Evolutionary conservation across 768 basidiomycete species (phyloP).

Genomic region (Suillus fuscotomentosus): DNA sequence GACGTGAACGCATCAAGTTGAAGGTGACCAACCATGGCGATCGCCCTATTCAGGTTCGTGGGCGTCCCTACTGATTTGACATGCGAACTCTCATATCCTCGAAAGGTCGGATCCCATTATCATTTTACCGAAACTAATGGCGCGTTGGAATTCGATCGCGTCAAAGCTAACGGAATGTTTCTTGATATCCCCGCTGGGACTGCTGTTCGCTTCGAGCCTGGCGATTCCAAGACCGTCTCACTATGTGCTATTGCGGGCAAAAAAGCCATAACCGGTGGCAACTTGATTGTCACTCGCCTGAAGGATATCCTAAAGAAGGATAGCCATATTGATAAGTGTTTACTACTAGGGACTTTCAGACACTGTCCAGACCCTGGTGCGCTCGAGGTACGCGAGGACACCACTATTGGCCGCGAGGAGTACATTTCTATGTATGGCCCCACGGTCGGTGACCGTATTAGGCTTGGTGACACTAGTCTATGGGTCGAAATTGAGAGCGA

Average conservation of each 20-base stretch:
- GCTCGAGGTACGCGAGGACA: conserved; percentile 47
- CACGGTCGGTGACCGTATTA: conserved; percentile 84
- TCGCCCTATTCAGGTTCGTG: conserved; percentile 80
- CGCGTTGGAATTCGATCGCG: conserved; percentile 78
- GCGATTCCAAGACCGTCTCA: conserved; percentile 80
- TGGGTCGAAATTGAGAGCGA: conserved; percentile 95
- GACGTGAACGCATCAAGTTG: conserved; percentile 64
- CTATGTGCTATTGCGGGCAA: conserved; percentile 78
- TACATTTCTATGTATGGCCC: conserved; percentile 97
- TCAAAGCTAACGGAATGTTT: conserved; percentile 74
- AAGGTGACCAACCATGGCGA: conserved; percentile 90
- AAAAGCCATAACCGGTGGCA: conserved; percentile 76
- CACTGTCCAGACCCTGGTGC: conserved; percentile 70
- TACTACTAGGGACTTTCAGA: conserved; percentile 65
- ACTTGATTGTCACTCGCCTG: conserved; percentile 52
- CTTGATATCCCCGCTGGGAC: conserved; percentile 95
- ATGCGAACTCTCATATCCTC: conserved; percentile 5
- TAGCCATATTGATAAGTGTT: conserved; percentile 43
- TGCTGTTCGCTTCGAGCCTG: conserved; percentile 95
- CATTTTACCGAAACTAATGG: conserved; percentile 91
- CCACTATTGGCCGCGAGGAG: conserved; percentile 60
- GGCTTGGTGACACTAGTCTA: conserved; percentile 84
- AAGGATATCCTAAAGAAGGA: conserved; percentile 39
- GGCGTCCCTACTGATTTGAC: not conserved
- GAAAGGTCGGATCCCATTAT: conserved; percentile 90